Evolutionary conservation across 805 yeast genomes (phyloP).

Genomic region (Ogataea ramenticola): DNA sequence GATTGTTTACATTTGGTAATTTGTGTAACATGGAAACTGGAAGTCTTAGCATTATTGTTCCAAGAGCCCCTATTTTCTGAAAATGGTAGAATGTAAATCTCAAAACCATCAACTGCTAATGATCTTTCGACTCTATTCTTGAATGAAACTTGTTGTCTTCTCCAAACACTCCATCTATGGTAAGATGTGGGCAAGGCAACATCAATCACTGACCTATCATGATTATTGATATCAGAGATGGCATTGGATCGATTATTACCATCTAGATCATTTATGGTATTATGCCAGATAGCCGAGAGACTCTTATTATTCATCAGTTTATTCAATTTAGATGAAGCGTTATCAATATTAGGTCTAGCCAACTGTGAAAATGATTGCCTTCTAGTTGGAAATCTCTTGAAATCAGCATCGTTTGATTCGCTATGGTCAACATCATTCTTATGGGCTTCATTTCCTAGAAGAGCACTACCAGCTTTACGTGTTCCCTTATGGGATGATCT

Average conservation of each 20-base stretch:
- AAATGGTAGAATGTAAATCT: slow-evolving; percentile 80
- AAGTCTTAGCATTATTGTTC: slow-evolving; percentile 64
- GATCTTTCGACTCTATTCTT: slow-evolving; percentile 75
- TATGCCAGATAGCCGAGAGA: slow-evolving; percentile 18
- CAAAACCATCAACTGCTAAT: slow-evolving; percentile 89
- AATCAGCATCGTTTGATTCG: not conserved
- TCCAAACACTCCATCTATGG: slow-evolving; percentile 80
- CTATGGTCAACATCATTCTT: not conserved
- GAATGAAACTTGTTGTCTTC: slow-evolving; percentile 82
- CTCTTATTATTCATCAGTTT: slow-evolving; percentile 19
- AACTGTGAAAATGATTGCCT: slow-evolving; percentile 1
- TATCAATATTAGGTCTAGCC: slow-evolving; percentile 1
- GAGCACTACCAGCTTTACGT: no score
- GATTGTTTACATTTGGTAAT: slow-evolving; percentile 71
- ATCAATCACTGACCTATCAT: slow-evolving; percentile 1
- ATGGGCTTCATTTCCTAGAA: no score
- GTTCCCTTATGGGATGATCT: not conserved
- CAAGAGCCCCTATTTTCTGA: slow-evolving; percentile 58
- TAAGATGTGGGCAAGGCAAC: slow-evolving; percentile 39
- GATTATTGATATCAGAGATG: no score
- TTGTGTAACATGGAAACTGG: slow-evolving; percentile 80
- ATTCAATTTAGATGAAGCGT: slow-evolving; percentile 10
- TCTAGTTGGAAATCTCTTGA: not conserved
- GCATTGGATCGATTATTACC: not conserved
- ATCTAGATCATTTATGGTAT: slow-evolving; percentile 5